Evolutionary conservation across 164 flowering plant genomes (phyloP).

Genomic region (Vitis labrusca): DNA sequence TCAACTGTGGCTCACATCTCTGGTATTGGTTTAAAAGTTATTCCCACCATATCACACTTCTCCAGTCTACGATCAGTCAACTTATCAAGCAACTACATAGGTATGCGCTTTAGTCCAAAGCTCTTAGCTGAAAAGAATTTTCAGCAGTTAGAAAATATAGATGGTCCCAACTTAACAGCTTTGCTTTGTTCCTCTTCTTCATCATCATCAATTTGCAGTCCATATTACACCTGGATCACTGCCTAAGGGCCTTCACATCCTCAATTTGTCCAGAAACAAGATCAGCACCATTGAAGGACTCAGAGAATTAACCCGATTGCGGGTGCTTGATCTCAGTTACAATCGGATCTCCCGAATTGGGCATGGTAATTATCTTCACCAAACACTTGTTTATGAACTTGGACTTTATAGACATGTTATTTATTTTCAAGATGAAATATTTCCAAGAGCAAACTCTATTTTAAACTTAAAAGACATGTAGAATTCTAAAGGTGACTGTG

Average conservation of each 20-base stretch:
- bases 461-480: background rate
- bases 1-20: constrained; percentile 79
- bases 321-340: constrained; percentile 89
- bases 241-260: constrained; percentile 85
- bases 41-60: constrained; percentile 60
- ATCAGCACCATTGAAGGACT: constrained; percentile 84
- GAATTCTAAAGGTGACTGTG: too few relatives aligned
- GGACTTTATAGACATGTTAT: too few relatives aligned
- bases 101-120: constrained; percentile 27
- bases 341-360: constrained; percentile 81
- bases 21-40: constrained; percentile 67
- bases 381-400: background rate
- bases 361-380: constrained; percentile 51
- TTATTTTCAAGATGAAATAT: too few relatives aligned
- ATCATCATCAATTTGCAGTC: constrained; percentile 45
- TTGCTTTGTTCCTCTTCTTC: constrained; percentile 7
- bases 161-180: too few relatives aligned
- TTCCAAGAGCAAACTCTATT: background rate
- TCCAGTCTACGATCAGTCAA: constrained; percentile 76
- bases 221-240: constrained; percentile 75
- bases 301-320: constrained; percentile 70
- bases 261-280: constrained; percentile 87
- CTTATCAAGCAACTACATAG: constrained; percentile 79
- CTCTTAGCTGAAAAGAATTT: background rate
- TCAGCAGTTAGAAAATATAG: background rate